phyloP scores from a whole-genome alignment of 495 filamentous ascomycete species.

The Penicillium macrosclerotiorum region DNA sequence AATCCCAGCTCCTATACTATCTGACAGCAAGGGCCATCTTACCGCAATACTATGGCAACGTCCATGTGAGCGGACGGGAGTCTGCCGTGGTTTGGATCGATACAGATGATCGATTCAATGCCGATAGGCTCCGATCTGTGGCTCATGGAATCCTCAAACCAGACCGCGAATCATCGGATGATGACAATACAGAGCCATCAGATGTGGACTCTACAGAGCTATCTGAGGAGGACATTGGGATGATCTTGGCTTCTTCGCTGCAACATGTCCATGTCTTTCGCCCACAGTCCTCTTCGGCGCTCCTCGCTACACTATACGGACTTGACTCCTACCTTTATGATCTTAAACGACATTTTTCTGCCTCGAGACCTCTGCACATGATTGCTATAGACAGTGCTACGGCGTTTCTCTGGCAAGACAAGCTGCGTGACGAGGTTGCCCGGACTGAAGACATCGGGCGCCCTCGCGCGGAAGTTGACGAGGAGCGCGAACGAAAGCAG shows the following conservation, averaged over 20 bases:
- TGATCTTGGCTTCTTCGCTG: slow-evolving; percentile 33
- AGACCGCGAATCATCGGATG: slow-evolving; percentile 1
- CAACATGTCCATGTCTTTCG: slow-evolving; percentile 55
- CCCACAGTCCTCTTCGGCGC: slow-evolving; percentile 49
- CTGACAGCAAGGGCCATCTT: slow-evolving; percentile 59
- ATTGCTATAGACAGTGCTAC: slow-evolving; percentile 54
- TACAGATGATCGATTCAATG: slow-evolving; percentile 63
- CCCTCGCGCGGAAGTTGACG: slow-evolving; percentile 29
- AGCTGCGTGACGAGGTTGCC: slow-evolving; percentile 46
- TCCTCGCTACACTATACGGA: slow-evolving; percentile 49
- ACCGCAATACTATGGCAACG: slow-evolving; percentile 36
- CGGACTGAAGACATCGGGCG: slow-evolving; percentile 39
- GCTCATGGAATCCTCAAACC: slow-evolving; percentile 24
- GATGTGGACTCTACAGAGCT: no score
- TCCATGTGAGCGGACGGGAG: slow-evolving; percentile 42
- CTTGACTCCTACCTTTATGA: slow-evolving; percentile 55
- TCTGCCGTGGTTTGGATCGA: slow-evolving; percentile 70
- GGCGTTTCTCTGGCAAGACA: slow-evolving; percentile 59
- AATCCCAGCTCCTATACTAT: slow-evolving; percentile 69
- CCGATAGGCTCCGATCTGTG: slow-evolving; percentile 51
- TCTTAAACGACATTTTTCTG: slow-evolving; percentile 44
- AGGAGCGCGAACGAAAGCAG: slow-evolving; percentile 24
- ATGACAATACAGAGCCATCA: not conserved
- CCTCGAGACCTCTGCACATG: slow-evolving; percentile 43
- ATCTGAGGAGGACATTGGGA: slow-evolving; percentile 21